Base-by-base conservation (phyloP, 345 rosid genomes). In the Luvunga scandens region DNA sequence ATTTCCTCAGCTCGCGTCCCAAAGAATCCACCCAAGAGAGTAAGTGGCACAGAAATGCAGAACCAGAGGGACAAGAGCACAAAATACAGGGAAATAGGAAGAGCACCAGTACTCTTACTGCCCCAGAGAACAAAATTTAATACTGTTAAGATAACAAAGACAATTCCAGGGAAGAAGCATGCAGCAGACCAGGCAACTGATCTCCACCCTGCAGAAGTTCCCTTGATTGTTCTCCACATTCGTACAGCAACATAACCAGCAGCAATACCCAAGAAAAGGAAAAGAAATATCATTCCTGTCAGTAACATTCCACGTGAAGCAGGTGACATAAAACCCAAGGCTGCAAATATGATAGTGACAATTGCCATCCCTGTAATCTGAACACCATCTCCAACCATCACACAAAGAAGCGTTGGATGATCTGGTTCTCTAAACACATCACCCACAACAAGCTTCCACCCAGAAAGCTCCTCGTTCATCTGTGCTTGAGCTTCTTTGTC, bases 381-480 rank as follows among this genome's bases (percentile, higher is more conserved):
- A 75, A 89, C 88, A 7, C 94, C 97, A 71, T 91, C 91, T 62
- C 92, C 94, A 71, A 91, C 85, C 97, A 92, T 88, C 63, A 89
- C 88, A 80, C 97, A 92, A 18, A 92, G 86, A 84, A 92, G 97
- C 86, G 87, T 88, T 31, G 93, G 62, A 48, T 81, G 73, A 14
- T 88, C 91, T 48, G 97, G 97, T 84, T 91, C 94, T 85, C 97
- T 90, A 77, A 92, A 92, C 72, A 92, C 94, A 83, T 92, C 97
- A 71, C 97, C 97, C 1, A 91, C 97, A 75, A 92, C 94, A 86
- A 92, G 94, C 86, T 92, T 92, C 97, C 97, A 92, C 38, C 94
- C 93, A 65, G 97, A 88, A 73, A 92, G 94, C 86, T 92, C 97
- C 85, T 90, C 97, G 31, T 90, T 92, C 93, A 90, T 90, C 85